phyloP scores from a whole-genome alignment of 2,329 filamentous ascomycete genomes.

The Hypoxylon sp. region DNA sequence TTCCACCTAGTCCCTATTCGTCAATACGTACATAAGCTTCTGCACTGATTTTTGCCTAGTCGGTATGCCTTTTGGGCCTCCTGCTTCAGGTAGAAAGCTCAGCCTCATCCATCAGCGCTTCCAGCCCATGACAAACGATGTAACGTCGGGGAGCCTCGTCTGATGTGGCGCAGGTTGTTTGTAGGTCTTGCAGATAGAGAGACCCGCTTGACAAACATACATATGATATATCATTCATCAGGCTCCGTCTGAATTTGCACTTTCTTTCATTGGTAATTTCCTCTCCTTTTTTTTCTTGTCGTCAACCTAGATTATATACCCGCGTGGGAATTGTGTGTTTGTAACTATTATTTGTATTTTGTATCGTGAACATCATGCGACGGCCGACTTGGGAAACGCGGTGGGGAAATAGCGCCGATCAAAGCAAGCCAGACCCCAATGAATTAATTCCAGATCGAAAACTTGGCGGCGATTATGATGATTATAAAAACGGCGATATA shows the following conservation, averaged over 20 bases:
- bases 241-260: not conserved
- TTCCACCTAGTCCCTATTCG: not conserved
- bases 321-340: not conserved
- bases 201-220: conserved; percentile 26
- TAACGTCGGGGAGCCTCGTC: conserved; percentile 30
- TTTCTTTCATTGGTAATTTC: conserved; percentile 4
- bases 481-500: conserved; percentile 35
- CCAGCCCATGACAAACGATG: conserved; percentile 24
- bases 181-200: conserved; percentile 23
- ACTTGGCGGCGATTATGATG: conserved; percentile 18
- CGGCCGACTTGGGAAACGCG: not conserved
- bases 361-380: conserved; percentile 3
- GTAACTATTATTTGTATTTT: not conserved
- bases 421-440: conserved; percentile 6
- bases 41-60: conserved; percentile 1
- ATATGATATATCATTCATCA: no score
- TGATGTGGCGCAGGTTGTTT: conserved; percentile 24
- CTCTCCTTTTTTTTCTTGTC: not conserved
- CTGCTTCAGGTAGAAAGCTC: conserved; percentile 5
- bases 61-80: conserved; percentile 13
- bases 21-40: conserved; percentile 7
- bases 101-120: conserved; percentile 24
- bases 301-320: not conserved
- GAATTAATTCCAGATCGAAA: conserved; percentile 28
- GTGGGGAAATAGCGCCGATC: not conserved